Percentiles rank a stretch among this genome's conserved stretches.
Evolutionary conservation across 495 filamentous ascomycete species (phyloP).

Genomic region (Penicillium tannophilum): DNA sequence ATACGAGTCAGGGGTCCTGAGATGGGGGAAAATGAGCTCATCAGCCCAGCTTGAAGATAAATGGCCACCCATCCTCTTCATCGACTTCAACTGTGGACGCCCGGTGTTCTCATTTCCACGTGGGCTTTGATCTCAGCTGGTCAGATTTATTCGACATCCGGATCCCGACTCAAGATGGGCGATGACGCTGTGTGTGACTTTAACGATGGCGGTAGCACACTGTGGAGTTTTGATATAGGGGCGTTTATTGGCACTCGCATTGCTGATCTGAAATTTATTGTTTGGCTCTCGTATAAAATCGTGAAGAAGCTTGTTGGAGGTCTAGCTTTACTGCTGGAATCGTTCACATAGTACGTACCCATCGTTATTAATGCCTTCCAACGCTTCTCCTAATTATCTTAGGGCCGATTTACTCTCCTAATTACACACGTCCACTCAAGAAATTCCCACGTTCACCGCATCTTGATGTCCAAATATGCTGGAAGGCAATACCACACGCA

Average conservation of each 20-base stretch:
- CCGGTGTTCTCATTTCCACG: neutral
- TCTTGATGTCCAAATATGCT: neutral
- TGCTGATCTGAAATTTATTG: conserved; percentile 18
- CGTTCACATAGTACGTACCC: neutral
- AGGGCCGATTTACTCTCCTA: neutral
- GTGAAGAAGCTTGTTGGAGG: conserved; percentile 14
- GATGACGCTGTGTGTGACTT: neutral
- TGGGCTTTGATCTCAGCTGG: neutral
- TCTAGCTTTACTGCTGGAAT: conserved; percentile 1
- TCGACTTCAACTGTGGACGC: neutral
- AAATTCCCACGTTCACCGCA: neutral
- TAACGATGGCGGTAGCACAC: neutral
- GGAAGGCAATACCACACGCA: neutral
- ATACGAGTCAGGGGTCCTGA: neutral
- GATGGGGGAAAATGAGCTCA: neutral
- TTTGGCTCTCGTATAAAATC: conserved; percentile 27
- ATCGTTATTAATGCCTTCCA: neutral
- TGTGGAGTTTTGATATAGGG: neutral
- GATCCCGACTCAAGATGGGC: neutral
- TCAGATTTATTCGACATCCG: neutral
- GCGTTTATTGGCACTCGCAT: neutral
- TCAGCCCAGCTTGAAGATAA: neutral
- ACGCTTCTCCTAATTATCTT: neutral
- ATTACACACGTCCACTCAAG: neutral
- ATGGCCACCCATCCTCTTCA: neutral